Evolutionary conservation across 2,329 filamentous ascomycete genomes (phyloP), one percentile per base, ranked within the genome.

Genomic region (Calonectria montana): DNA sequence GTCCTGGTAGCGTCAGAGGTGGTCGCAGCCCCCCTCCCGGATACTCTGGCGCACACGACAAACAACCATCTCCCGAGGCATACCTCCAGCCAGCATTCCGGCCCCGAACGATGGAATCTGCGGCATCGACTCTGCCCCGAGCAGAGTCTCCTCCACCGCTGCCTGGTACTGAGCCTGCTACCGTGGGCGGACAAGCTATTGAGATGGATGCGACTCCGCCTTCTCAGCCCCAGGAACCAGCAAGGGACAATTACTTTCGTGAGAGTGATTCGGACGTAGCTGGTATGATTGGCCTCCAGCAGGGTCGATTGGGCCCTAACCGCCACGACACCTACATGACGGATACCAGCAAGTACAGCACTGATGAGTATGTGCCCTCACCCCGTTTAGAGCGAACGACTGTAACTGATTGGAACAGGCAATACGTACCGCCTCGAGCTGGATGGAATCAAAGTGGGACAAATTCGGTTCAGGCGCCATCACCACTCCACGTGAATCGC

Each of bases 131-230:
- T 61, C 81, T 92, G 25, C 89, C 91, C 2, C 87, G 91, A 73
- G 91, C 90, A 12, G 91, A 92, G 76, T 92, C 91, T 2, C 91
- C 91, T 10, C 91, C 92, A 18, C 92, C 92, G 7, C 81, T 92
- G 23, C 87, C 89, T 3, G 86, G 84, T 45, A 80, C 84, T 55
- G 82, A 85, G 48, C 80, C 84, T 69, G 76, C 82, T 57, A 74
- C 78, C n/a, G 76, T 81, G 39, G 82, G 91, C 15, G 91, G 91
- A 12, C 92, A 93, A 79, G 91, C 93, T 3, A 89, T 95, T 65
- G 95, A 97, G 81, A 96, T 97, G 94, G 93, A 96, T 81, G 91
- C 92, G 39, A 88, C 86, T 66, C 87, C 88, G n/a, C 81, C 83
- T 67, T 84, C 83, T 31, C 73, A 84, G 3, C 85, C 84, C 16